Conservation (phyloP, 2,329 filamentous ascomycete genomes). For the Cladorrhinum sp. region DNA sequence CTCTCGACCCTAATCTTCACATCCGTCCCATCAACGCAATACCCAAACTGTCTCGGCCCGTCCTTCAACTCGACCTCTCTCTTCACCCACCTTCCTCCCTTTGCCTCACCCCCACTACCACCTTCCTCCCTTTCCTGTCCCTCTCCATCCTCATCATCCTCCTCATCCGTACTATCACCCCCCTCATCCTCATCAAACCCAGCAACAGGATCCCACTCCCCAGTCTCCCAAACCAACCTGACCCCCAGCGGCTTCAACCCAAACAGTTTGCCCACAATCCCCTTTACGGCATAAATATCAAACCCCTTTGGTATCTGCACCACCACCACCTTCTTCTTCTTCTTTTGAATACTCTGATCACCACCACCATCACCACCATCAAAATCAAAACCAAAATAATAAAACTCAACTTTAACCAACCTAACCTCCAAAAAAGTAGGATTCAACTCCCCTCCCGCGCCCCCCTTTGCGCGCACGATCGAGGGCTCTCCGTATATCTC, state of each 20-base stretch:
- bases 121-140: conserved; percentile 15
- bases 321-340: conserved; percentile 34
- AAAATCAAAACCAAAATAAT: too few species aligned
- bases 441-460: conserved; percentile 57
- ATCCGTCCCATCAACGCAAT: conserved; percentile 73
- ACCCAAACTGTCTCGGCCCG: conserved; percentile 77
- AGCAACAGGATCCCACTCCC: conserved; percentile 79
- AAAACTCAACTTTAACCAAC: conserved; percentile 63
- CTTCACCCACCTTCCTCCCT: conserved; percentile 63
- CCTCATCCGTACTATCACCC: conserved; percentile 52
- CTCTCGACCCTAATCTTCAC: conserved; percentile 69
- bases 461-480: too few species aligned
- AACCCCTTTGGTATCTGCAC: conserved; percentile 68
- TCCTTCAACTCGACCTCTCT: conserved; percentile 77
- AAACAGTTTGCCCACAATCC: conserved; percentile 71
- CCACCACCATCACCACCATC: too few species aligned
- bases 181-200: conserved; percentile 58
- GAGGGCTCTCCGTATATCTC: conserved; percentile 69
- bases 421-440: conserved; percentile 80
- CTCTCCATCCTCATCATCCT: conserved; percentile 33
- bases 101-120: too few species aligned
- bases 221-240: conserved; percentile 79
- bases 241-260: conserved; percentile 60
- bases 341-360: conserved; percentile 1
- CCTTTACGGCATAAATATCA: conserved; percentile 78